phyloP scores from a whole-genome alignment of 2,329 filamentous ascomycete species.

The Sporothrix schenckii region DNA sequence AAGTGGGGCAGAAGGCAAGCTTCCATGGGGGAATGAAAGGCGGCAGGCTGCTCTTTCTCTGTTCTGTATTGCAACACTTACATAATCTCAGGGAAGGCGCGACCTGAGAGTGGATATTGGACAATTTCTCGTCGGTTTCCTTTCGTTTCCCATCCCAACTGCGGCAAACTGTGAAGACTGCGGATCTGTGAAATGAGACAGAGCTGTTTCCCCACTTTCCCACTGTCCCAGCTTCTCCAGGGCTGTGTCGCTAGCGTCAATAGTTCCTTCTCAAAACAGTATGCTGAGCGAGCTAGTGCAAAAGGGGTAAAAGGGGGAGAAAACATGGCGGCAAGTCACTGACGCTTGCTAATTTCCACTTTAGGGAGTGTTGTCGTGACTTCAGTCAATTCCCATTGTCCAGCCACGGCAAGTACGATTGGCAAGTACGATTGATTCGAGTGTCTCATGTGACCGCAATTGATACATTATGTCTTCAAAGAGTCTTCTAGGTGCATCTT shows the following conservation, averaged over 20 bases:
- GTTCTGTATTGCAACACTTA: neutral
- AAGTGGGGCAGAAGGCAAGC: neutral
- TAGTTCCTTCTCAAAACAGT: neutral
- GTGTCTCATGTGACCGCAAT: neutral
- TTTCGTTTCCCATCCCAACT: neutral
- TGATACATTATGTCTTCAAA: neutral
- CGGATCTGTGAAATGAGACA: neutral
- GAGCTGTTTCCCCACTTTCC: neutral
- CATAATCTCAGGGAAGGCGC: neutral
- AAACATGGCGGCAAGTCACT: too few relatives aligned
- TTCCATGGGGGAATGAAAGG: neutral
- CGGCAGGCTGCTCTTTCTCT: neutral
- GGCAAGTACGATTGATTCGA: neutral
- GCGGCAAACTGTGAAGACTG: neutral
- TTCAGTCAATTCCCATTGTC: neutral
- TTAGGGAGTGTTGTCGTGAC: neutral
- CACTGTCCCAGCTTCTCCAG: neutral
- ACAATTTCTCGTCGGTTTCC: neutral
- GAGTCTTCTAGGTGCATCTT: too few relatives aligned
- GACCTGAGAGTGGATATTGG: neutral
- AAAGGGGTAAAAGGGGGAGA: neutral
- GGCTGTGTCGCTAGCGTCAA: neutral
- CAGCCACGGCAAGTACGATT: neutral
- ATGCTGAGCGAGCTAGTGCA: slow-evolving; percentile 25
- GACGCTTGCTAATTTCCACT: neutral